phyloP scores from a whole-genome alignment of 202 grass and related monocot species.

The Dendrocalamus latiflorus region DNA sequence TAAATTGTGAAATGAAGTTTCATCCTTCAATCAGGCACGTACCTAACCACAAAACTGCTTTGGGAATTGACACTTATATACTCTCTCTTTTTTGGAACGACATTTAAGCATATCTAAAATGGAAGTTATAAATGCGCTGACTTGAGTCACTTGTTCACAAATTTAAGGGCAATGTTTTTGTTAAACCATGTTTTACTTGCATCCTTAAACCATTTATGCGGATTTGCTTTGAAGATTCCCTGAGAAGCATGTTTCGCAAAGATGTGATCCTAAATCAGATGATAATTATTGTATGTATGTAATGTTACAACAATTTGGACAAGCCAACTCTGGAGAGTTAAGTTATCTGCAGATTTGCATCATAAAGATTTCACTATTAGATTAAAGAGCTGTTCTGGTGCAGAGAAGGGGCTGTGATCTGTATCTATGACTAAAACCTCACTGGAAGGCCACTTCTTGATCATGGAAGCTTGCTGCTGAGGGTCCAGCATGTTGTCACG shows the following conservation, averaged over 20 bases:
- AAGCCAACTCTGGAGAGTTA: no score
- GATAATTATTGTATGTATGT: background rate
- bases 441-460: constrained; percentile 43
- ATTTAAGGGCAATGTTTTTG: background rate
- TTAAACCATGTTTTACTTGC: constrained; percentile 4
- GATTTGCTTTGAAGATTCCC: background rate
- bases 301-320: background rate
- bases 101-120: background rate
- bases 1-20: background rate
- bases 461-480: constrained; percentile 50
- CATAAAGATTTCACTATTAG: no score
- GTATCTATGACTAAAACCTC: no score
- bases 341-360: no score
- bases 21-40: background rate
- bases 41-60: background rate
- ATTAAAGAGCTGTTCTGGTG: no score
- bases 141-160: background rate
- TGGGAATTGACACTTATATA: background rate
- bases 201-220: background rate
- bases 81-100: background rate
- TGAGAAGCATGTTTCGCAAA: constrained; percentile 16
- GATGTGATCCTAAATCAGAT: background rate
- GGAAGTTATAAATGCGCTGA: background rate
- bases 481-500: constrained; percentile 40
- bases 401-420: no score